Evolutionary conservation across 2,329 filamentous ascomycete genomes (phyloP).

Genomic region (Colletotrichum sidae): DNA sequence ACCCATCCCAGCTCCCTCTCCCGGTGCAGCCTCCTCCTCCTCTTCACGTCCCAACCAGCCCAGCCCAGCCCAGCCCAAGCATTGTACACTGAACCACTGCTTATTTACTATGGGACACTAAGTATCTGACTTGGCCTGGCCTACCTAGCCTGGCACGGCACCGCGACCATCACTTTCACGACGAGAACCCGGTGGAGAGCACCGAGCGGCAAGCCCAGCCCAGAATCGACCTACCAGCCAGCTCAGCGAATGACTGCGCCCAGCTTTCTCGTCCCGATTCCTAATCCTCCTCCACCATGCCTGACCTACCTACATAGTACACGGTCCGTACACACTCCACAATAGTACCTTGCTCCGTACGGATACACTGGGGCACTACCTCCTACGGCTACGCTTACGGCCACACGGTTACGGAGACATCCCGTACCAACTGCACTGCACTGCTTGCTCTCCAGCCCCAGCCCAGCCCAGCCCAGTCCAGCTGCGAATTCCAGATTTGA

Average conservation of each 20-base stretch:
- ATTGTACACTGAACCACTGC: too few relatives aligned
- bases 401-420: too few relatives aligned
- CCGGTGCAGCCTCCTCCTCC: background rate
- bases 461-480: conserved; percentile 22
- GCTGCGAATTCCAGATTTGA: conserved; percentile 33
- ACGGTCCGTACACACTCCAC: background rate
- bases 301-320: too few relatives aligned
- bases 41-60: background rate
- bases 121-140: too few relatives aligned
- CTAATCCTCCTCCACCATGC: background rate
- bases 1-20: too few relatives aligned
- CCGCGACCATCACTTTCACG: background rate
- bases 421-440: too few relatives aligned
- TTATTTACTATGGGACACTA: too few relatives aligned
- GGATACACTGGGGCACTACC: background rate
- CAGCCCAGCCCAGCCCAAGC: too few relatives aligned
- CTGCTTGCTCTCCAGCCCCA: conserved; percentile 27
- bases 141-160: conserved; percentile 5
- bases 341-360: background rate
- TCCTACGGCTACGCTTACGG: too few relatives aligned
- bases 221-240: background rate
- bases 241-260: conserved; percentile 30
- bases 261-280: conserved; percentile 20
- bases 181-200: too few relatives aligned
- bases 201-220: conserved; percentile 5